phyloP scores from a whole-genome alignment of 441 rosid species.

The Arabidopsis hybrid region DNA sequence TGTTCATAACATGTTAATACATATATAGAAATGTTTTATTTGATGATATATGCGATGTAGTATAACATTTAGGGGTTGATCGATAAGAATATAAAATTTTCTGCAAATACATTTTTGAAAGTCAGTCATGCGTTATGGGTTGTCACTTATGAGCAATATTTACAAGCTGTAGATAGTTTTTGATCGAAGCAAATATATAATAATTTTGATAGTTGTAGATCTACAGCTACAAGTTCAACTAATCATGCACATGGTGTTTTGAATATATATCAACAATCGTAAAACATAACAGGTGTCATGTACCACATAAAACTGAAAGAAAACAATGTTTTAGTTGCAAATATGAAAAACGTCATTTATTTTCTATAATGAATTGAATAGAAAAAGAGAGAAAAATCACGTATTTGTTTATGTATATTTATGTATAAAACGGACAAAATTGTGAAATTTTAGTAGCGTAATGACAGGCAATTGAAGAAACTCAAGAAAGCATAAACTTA shows the following conservation, averaged over 20 bases:
- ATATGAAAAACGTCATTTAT: not conserved
- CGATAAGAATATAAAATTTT: not conserved
- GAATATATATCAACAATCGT: not conserved
- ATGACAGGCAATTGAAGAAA: too few species aligned
- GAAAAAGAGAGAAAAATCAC: not conserved
- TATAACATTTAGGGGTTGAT: not conserved
- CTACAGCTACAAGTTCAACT: not conserved
- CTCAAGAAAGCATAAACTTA: not conserved
- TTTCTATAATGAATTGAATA: not conserved
- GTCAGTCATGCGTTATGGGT: conserved; percentile 30
- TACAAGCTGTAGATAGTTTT: not conserved
- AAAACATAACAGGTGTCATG: not conserved
- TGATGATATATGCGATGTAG: too few species aligned
- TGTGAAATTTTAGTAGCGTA: too few species aligned
- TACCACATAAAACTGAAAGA: not conserved
- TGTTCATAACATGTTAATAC: too few species aligned
- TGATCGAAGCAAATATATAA: not conserved
- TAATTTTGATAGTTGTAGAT: not conserved
- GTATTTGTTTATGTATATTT: too few species aligned
- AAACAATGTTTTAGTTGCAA: not conserved
- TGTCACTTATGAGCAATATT: conserved; percentile 21
- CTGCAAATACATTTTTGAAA: conserved; percentile 6
- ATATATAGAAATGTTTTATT: too few species aligned
- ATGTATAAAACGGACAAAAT: too few species aligned
- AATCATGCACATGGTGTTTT: conserved; percentile 23